phyloP scores from a whole-genome alignment of 768 basidiomycete genomes.

The Mycena albidolilacea region DNA sequence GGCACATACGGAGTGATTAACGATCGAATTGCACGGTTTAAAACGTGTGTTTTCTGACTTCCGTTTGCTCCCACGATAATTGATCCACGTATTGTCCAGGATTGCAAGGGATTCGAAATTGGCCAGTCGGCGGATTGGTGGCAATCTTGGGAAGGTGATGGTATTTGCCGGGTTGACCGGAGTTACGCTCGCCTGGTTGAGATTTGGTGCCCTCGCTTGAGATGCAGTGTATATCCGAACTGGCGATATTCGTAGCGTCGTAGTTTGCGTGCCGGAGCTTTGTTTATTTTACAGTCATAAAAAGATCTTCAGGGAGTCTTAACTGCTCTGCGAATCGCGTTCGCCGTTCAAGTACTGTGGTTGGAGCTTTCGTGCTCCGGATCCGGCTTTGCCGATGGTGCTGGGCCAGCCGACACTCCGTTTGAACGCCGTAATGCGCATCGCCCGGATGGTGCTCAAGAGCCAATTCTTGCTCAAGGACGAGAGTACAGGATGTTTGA shows the following conservation, averaged over 20 bases:
- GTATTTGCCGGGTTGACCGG: conserved; percentile 18
- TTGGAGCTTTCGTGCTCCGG: conserved; percentile 1
- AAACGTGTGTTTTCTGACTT: conserved; percentile 12
- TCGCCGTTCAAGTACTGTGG: neutral
- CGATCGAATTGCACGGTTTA: conserved; percentile 42
- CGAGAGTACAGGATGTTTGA: too few species aligned
- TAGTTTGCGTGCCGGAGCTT: conserved; percentile 10
- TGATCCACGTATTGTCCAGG: neutral
- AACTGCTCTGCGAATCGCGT: neutral
- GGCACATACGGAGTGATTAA: conserved; percentile 71
- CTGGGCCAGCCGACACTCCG: neutral
- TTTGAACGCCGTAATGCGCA: neutral
- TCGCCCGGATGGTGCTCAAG: neutral
- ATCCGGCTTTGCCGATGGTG: neutral
- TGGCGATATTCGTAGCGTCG: conserved; percentile 14
- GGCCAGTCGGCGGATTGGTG: conserved; percentile 3
- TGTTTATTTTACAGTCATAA: conserved; percentile 16
- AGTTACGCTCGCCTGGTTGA: conserved; percentile 17
- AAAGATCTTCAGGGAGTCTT: neutral
- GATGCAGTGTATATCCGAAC: conserved; percentile 15
- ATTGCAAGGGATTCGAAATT: conserved; percentile 9
- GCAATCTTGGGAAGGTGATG: conserved; percentile 15
- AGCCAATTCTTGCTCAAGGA: too few species aligned
- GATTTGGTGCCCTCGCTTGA: conserved; percentile 18
- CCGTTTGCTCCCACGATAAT: conserved; percentile 3